A percentile compares a stretch with the other conserved stretches of the same genome.
Evolutionary conservation across 129 eudicot genomes (phyloP).

Genomic region (Flaveria robusta): DNA sequence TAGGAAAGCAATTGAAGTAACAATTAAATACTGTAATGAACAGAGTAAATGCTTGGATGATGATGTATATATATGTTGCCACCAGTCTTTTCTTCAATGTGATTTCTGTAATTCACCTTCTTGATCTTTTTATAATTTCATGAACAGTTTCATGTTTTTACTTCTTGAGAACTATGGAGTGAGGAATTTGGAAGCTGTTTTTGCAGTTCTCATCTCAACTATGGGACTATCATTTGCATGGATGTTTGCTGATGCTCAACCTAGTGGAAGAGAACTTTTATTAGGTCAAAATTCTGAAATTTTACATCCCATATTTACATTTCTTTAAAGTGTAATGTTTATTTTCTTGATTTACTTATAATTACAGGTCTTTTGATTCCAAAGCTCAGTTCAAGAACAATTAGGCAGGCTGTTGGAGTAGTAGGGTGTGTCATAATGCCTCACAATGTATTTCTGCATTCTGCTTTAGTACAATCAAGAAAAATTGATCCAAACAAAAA

Average conservation of each 20-base stretch:
- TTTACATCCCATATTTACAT: background rate
- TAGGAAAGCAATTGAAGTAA: too few relatives aligned
- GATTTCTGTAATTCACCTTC: background rate
- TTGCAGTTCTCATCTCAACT: slow-evolving; percentile 85
- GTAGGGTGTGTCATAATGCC: slow-evolving; percentile 97
- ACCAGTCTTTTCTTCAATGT: background rate
- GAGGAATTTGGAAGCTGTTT: slow-evolving; percentile 95
- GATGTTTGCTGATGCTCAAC: slow-evolving; percentile 91
- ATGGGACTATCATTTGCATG: slow-evolving; percentile 95
- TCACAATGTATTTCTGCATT: slow-evolving; percentile 85
- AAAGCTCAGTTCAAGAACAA: slow-evolving; percentile 81
- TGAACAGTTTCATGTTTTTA: slow-evolving; percentile 78
- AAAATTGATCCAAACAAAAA: slow-evolving; percentile 62
- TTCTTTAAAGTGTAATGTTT: background rate
- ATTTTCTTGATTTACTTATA: background rate
- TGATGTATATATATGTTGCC: background rate
- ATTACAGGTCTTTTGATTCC: slow-evolving; percentile 83
- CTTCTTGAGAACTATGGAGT: slow-evolving; percentile 98
- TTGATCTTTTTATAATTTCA: slow-evolving; percentile 10
- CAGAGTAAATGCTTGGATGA: background rate
- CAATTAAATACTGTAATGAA: background rate
- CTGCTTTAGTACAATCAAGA: slow-evolving; percentile 91
- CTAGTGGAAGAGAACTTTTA: slow-evolving; percentile 78
- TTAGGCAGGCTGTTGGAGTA: slow-evolving; percentile 90
- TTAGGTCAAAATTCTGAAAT: slow-evolving; percentile 44